These are phyloP conservation scores for Aureobasidium sp. DNA, from an alignment of 2,329 filamentous ascomycete genomes.

Conservation along the genomic window DNA sequence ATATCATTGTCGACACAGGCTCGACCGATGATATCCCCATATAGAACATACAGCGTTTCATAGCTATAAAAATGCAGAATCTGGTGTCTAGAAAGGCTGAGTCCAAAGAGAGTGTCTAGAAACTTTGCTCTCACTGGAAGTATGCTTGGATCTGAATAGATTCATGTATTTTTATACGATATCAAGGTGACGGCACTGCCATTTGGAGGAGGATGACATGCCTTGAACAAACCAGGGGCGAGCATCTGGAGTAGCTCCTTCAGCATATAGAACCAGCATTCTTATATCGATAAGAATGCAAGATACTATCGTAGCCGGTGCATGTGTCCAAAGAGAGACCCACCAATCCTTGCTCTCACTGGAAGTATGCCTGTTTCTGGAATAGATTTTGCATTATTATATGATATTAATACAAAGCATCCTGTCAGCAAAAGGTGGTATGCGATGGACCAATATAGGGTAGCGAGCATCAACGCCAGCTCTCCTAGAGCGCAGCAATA, in stretches of 20 bases:
- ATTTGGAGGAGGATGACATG: neutral
- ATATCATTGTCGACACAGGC: neutral
- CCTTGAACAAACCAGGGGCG: too few relatives aligned
- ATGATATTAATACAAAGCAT: neutral
- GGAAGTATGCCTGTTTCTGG: neutral
- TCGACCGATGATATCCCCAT: neutral
- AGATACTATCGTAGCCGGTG: too few relatives aligned
- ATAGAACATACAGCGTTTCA: too few relatives aligned
- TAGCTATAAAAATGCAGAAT: neutral
- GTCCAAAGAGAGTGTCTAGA: neutral
- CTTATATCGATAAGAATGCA: too few relatives aligned
- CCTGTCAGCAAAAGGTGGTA: neutral
- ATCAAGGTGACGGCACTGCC: neutral
- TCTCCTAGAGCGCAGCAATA: too few relatives aligned
- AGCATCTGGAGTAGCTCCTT: too few relatives aligned
- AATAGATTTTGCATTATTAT: neutral
- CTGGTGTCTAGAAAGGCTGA: too few relatives aligned
- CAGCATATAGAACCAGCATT: too few relatives aligned
- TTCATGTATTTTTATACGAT: neutral
- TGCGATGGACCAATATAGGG: neutral
- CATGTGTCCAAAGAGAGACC: too few relatives aligned
- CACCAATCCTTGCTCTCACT: too few relatives aligned
- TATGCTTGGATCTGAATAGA: too few relatives aligned
- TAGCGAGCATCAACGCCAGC: neutral
- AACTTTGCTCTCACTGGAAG: neutral